Conservation (phyloP, 345 rosid genomes). For the Lepidium africanum region DNA sequence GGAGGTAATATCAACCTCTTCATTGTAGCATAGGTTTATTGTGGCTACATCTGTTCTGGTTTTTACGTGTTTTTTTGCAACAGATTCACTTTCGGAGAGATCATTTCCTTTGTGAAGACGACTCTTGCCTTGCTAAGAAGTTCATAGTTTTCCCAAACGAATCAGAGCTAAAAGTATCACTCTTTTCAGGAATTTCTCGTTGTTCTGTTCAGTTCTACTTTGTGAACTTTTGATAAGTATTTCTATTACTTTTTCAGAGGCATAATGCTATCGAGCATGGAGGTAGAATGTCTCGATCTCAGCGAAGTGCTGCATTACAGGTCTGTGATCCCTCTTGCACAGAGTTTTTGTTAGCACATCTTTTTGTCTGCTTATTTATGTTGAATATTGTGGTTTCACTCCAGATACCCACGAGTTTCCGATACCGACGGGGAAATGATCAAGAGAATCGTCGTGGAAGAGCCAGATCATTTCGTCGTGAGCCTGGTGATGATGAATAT, state of each 20-base stretch:
- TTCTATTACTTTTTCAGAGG: conserved; percentile 44
- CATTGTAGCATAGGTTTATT: neutral
- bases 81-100: conserved; percentile 89
- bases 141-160: conserved; percentile 81
- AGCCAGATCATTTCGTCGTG: conserved; percentile 52
- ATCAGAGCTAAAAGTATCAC: conserved; percentile 77
- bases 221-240: neutral
- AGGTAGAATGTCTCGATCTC: conserved; percentile 88
- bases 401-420: conserved; percentile 95
- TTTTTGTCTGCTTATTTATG: neutral
- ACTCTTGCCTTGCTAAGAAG: conserved; percentile 85
- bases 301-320: conserved; percentile 96
- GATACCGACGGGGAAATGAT: conserved; percentile 35
- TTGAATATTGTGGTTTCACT: neutral
- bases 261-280: conserved; percentile 91
- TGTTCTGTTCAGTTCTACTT: neutral
- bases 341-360: neutral
- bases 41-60: conserved; percentile 6
- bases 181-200: neutral
- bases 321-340: conserved; percentile 24
- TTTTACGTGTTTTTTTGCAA: neutral
- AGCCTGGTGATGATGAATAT: conserved; percentile 46
- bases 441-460: conserved; percentile 76
- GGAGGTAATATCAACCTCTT: conserved; percentile 40
- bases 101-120: conserved; percentile 93